These are phyloP conservation scores for Colletotrichum sp. DNA, from an alignment of 2,329 filamentous ascomycete genomes.

Conservation along the genomic window DNA sequence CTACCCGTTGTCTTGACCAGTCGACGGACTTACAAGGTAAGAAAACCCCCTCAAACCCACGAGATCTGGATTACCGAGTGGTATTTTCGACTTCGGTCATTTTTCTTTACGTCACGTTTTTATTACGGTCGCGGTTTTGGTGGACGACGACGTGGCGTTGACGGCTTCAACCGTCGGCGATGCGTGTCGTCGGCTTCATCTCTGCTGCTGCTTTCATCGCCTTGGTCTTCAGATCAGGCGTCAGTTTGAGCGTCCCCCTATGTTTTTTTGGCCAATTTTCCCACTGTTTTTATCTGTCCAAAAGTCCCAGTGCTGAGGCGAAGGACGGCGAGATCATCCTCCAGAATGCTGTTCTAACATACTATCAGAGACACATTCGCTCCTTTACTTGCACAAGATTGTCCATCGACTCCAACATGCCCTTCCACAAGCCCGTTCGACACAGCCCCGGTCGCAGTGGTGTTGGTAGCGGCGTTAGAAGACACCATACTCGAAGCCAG, in stretches of 20 bases:
- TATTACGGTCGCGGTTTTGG: not conserved
- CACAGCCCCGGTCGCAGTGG: not conserved
- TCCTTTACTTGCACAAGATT: not conserved
- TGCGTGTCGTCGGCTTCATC: not conserved
- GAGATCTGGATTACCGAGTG: not conserved
- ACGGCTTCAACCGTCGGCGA: not conserved
- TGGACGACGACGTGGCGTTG: not conserved
- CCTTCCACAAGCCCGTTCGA: not conserved
- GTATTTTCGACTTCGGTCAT: not conserved
- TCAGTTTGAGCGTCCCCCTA: not conserved
- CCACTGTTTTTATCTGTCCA: not conserved
- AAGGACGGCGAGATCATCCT: not conserved
- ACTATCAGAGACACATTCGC: not conserved
- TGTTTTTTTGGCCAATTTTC: not conserved
- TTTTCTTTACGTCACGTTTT: not conserved
- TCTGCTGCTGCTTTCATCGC: not conserved
- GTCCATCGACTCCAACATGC: not conserved
- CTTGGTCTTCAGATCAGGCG: rapidly evolving
- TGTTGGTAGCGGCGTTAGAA: not conserved
- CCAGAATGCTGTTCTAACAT: not conserved
- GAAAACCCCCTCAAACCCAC: not conserved
- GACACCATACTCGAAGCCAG: not conserved
- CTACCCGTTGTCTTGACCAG: not conserved
- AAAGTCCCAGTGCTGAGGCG: not conserved
- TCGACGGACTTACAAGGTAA: not conserved